These are phyloP conservation scores for Borovskyia barvae DNA, from an alignment of 208 protist genomes.

Conservation along the genomic window DNA sequence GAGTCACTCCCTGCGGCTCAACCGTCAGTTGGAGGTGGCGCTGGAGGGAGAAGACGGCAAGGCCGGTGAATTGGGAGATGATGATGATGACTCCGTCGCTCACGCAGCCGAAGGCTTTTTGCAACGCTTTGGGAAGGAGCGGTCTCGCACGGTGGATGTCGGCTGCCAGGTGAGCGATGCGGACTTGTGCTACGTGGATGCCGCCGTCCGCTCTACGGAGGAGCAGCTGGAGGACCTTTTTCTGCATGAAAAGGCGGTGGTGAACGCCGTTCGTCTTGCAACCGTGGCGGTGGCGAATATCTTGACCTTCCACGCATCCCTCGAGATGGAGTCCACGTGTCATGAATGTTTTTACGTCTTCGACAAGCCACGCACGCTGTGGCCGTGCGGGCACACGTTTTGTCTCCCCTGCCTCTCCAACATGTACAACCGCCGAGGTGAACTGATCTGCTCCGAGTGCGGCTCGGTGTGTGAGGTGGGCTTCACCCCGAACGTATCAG, in stretches of 20 bases:
- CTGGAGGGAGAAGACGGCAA: conserved; percentile 9
- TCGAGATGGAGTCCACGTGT: conserved; percentile 88
- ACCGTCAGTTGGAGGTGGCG: not conserved
- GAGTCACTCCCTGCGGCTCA: conserved; percentile 36
- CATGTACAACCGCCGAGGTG: conserved; percentile 74
- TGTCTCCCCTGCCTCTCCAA: conserved; percentile 68
- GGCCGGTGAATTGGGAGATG: not conserved
- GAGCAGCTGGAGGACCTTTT: conserved; percentile 70
- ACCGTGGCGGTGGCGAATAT: conserved; percentile 75
- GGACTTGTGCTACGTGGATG: conserved; percentile 76
- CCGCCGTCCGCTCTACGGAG: conserved; percentile 46
- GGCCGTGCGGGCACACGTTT: conserved; percentile 90
- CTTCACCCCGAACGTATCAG: conserved; percentile 80
- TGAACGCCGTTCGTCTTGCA: conserved; percentile 53
- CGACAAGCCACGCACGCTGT: conserved; percentile 76
- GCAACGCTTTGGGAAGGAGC: conserved; percentile 48
- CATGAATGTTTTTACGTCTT: conserved; percentile 87
- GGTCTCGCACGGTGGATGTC: conserved; percentile 30
- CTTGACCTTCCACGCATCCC: conserved; percentile 77
- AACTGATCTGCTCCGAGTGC: conserved; percentile 87
- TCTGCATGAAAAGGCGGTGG: conserved; percentile 60
- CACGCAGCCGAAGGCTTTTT: conserved; percentile 51
- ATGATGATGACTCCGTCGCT: conserved; percentile 2
- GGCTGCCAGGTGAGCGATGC: conserved; percentile 68
- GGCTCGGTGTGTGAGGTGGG: conserved; percentile 76